Conservation (phyloP, 805 yeast species). For the Hanseniaspora meyeri region DNA sequence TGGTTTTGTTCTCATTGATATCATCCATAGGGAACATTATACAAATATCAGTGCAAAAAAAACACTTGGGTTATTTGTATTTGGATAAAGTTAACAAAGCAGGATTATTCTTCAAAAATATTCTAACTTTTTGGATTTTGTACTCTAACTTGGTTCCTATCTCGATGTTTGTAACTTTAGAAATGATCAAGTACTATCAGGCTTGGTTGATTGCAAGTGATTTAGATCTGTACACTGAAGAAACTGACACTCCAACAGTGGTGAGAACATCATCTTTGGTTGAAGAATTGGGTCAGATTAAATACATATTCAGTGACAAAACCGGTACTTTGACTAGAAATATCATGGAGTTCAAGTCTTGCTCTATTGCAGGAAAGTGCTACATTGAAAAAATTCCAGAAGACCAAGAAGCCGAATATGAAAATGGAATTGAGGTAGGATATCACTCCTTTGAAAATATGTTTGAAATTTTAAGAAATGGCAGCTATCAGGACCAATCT, state of each 20-base stretch:
- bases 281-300: constrained; percentile 94
- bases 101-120: constrained; percentile 67
- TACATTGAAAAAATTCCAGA: constrained; percentile 85
- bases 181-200: constrained; percentile 87
- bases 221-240: constrained; percentile 79
- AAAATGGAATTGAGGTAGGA: constrained; percentile 75
- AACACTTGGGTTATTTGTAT: constrained; percentile 49
- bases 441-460: constrained; percentile 59
- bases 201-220: constrained; percentile 90
- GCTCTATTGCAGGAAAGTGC: constrained; percentile 84
- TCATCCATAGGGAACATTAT: constrained; percentile 84
- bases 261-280: constrained; percentile 91
- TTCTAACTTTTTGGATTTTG: constrained; percentile 89
- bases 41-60: constrained; percentile 39
- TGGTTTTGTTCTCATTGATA: constrained; percentile 61
- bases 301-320: constrained; percentile 90
- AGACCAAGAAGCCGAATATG: constrained; percentile 58
- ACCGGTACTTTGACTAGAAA: constrained; percentile 95
- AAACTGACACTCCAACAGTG: constrained; percentile 84
- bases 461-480: constrained; percentile 33
- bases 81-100: constrained; percentile 57
- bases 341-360: constrained; percentile 90
- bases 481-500: constrained; percentile 28
- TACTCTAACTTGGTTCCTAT: constrained; percentile 97
- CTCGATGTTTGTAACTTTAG: constrained; percentile 90